phyloP scores from a whole-genome alignment of 192 early-diverging fungal species.

The Coemansia aciculifera region DNA sequence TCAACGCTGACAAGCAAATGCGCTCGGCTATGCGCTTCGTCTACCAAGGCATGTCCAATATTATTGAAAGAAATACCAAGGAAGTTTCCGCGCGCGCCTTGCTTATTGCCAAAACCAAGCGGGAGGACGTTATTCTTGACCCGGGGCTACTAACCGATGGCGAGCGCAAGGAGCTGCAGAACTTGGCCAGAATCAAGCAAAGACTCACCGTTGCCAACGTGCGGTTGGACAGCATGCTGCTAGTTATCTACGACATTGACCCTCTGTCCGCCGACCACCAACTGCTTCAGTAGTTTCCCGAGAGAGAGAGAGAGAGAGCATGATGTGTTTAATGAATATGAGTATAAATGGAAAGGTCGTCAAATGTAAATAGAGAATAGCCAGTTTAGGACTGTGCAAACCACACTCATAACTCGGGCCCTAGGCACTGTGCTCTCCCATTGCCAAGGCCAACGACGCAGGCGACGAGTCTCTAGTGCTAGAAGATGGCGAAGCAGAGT shows the following conservation, averaged over 20 bases:
- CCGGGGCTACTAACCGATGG: constrained; percentile 51
- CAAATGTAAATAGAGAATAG: background rate
- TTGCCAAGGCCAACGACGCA: constrained; percentile 1
- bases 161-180: constrained; percentile 55
- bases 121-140: constrained; percentile 64
- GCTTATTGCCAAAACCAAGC: constrained; percentile 64
- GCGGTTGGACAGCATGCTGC: constrained; percentile 47
- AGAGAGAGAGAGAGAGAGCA: background rate
- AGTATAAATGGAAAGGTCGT: background rate
- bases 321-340: background rate
- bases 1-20: constrained; percentile 57
- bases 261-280: constrained; percentile 12
- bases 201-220: constrained; percentile 51
- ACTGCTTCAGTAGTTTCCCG: constrained; percentile 9
- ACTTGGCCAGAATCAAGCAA: constrained; percentile 46
- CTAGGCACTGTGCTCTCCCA: constrained; percentile 6
- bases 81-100: constrained; percentile 54
- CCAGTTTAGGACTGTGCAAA: background rate
- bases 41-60: constrained; percentile 61
- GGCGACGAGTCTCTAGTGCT: constrained; percentile 5
- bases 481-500: background rate
- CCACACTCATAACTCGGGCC: background rate
- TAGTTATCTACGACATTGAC: constrained; percentile 44
- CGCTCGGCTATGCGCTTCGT: constrained; percentile 53
- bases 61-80: constrained; percentile 56